These are phyloP conservation scores for Nakaseomyces sp. DNA, from an alignment of 1,139 yeast genomes.

Conservation along the genomic window DNA sequence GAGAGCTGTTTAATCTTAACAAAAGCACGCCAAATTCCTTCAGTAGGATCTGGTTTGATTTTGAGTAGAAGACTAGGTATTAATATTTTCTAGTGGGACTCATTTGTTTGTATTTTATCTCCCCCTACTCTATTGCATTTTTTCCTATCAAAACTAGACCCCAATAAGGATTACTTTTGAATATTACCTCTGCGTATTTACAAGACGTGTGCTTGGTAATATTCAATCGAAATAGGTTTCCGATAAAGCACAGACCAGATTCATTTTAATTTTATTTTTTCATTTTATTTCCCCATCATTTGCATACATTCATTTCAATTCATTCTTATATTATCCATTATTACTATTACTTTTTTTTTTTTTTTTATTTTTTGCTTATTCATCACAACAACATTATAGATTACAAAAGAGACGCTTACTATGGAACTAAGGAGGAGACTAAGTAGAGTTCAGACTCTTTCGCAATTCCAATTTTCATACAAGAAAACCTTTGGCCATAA, in stretches of 20 bases:
- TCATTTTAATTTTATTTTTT: too few relatives aligned
- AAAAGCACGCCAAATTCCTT: background rate
- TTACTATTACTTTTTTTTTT: slow-evolving; percentile 4
- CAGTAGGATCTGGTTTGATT: background rate
- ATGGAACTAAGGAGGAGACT: slow-evolving; percentile 17
- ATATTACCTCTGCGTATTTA: too few relatives aligned
- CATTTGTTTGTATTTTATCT: background rate
- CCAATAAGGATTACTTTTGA: too few relatives aligned
- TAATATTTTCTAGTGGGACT: too few relatives aligned
- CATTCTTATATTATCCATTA: background rate
- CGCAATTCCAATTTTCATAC: slow-evolving; percentile 20
- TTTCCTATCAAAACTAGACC: too few relatives aligned
- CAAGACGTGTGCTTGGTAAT: too few relatives aligned
- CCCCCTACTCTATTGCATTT: too few relatives aligned
- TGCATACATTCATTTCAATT: background rate
- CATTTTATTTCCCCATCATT: background rate
- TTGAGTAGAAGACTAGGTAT: too few relatives aligned
- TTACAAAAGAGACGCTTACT: background rate
- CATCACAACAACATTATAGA: background rate
- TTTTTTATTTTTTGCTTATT: slow-evolving; percentile 5
- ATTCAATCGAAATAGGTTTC: too few relatives aligned
- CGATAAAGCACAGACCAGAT: too few relatives aligned
- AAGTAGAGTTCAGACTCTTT: slow-evolving; percentile 24
- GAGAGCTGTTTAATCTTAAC: background rate
- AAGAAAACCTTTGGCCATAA: slow-evolving; percentile 34